These are phyloP conservation scores for Chaetomium fimeti DNA, from an alignment of 495 filamentous ascomycete genomes.

Conservation along the genomic window DNA sequence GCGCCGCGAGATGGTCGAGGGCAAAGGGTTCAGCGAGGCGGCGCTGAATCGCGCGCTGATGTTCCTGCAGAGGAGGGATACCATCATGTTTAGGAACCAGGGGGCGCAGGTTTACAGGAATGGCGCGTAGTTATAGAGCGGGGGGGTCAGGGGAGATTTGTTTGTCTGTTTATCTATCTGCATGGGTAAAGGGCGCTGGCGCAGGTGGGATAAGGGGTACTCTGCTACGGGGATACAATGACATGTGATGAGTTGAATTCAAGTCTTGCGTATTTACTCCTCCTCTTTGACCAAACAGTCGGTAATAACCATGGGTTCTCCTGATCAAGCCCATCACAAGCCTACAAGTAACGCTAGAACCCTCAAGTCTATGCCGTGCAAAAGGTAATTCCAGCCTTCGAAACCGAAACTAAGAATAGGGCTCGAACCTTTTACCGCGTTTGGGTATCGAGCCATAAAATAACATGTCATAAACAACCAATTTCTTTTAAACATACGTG, in stretches of 20 bases:
- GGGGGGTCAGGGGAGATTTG: not conserved
- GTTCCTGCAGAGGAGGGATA: slow-evolving; percentile 83
- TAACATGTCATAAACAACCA: not conserved
- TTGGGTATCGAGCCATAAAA: not conserved
- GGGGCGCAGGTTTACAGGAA: slow-evolving; percentile 85
- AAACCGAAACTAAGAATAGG: too few species aligned
- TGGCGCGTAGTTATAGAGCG: slow-evolving; percentile 36
- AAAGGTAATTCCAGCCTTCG: too few species aligned
- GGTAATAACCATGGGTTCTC: not conserved
- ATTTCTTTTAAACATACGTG: slow-evolving; percentile 35
- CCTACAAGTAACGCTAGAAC: too few species aligned
- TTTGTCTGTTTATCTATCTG: not conserved
- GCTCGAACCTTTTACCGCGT: too few species aligned
- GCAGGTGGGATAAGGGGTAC: slow-evolving; percentile 5
- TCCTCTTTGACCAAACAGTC: not conserved
- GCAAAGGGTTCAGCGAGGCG: slow-evolving; percentile 81
- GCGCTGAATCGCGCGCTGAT: slow-evolving; percentile 80
- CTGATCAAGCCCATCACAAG: not conserved
- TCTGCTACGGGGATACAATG: not conserved
- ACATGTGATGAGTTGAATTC: not conserved
- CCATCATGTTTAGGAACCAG: slow-evolving; percentile 84
- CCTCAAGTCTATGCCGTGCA: not conserved
- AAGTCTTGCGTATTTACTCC: not conserved
- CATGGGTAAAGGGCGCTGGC: slow-evolving; percentile 16
- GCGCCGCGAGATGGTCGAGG: slow-evolving; percentile 84